Conservation (phyloP, 768 basidiomycete species). For the Pleurotus eryngii region DNA sequence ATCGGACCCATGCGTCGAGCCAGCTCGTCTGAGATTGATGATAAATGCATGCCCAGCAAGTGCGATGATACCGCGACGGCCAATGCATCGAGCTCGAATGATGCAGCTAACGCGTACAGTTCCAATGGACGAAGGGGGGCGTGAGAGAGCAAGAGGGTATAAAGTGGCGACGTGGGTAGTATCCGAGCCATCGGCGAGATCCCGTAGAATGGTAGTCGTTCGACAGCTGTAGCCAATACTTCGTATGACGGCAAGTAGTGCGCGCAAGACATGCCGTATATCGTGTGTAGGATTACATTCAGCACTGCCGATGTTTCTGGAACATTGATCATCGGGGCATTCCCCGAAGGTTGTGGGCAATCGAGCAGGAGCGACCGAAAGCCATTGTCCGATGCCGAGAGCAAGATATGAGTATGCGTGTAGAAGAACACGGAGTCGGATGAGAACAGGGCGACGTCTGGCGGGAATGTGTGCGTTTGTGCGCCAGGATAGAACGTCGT, state of each 20-base stretch:
- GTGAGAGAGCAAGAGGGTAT: constrained; percentile 57
- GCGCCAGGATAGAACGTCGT: constrained; percentile 80
- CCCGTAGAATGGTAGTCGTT: constrained; percentile 58
- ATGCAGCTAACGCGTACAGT: constrained; percentile 68
- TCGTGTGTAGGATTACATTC: constrained; percentile 69
- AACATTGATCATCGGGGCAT: constrained; percentile 50
- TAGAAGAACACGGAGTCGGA: constrained; percentile 85
- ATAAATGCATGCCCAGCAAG: constrained; percentile 67
- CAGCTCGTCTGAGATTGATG: constrained; percentile 67
- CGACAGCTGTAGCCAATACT: constrained; percentile 53
- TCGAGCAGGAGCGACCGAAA: constrained; percentile 59
- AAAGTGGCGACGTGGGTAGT: constrained; percentile 52
- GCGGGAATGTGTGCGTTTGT: constrained; percentile 48
- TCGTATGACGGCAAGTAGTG: constrained; percentile 72
- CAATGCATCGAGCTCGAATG: constrained; percentile 64
- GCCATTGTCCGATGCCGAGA: constrained; percentile 57
- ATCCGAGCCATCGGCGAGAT: constrained; percentile 46
- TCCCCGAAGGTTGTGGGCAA: constrained; percentile 24
- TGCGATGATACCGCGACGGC: constrained; percentile 75
- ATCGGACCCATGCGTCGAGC: constrained; percentile 67
- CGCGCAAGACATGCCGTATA: constrained; percentile 70
- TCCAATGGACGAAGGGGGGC: constrained; percentile 70
- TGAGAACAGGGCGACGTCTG: constrained; percentile 66
- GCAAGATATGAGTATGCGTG: constrained; percentile 59
- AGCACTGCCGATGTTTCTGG: constrained; percentile 59